Conservation (phyloP, 345 rosid genomes). For the Sonneratia caseolaris region DNA sequence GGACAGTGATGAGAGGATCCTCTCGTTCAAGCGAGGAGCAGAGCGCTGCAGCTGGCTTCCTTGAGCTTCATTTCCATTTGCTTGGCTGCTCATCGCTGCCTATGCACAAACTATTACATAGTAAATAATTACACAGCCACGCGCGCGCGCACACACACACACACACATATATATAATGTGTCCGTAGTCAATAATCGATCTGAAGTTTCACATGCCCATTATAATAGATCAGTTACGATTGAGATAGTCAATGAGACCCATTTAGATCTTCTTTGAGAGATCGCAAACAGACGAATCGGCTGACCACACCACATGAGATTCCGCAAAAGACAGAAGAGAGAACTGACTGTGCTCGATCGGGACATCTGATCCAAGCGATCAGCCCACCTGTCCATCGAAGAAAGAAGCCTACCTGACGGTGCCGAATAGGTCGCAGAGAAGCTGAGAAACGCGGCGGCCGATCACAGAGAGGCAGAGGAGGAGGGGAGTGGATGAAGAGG, state of each 20-base stretch:
- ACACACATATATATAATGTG: too few relatives aligned
- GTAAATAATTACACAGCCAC: background rate
- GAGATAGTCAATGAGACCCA: too few relatives aligned
- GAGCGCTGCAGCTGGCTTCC: conserved; percentile 14
- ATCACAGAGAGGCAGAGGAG: background rate
- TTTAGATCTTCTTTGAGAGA: background rate
- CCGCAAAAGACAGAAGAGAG: background rate
- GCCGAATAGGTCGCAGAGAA: background rate
- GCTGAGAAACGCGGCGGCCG: background rate
- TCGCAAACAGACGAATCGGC: background rate
- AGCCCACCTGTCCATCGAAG: background rate
- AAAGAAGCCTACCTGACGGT: background rate
- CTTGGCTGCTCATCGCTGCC: conserved; percentile 39
- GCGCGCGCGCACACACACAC: background rate
- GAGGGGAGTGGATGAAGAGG: background rate
- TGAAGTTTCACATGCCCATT: too few relatives aligned
- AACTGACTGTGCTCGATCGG: background rate
- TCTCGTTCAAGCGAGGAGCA: conserved; percentile 72
- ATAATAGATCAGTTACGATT: too few relatives aligned
- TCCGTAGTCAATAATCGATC: background rate
- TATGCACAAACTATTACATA: background rate
- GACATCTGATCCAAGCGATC: background rate
- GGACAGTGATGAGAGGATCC: conserved; percentile 92
- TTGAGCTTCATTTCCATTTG: conserved; percentile 14
- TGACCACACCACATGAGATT: background rate